These are phyloP conservation scores for Carex kokanica DNA, from an alignment of 176 grass and related monocot species.

Conservation along the genomic window DNA sequence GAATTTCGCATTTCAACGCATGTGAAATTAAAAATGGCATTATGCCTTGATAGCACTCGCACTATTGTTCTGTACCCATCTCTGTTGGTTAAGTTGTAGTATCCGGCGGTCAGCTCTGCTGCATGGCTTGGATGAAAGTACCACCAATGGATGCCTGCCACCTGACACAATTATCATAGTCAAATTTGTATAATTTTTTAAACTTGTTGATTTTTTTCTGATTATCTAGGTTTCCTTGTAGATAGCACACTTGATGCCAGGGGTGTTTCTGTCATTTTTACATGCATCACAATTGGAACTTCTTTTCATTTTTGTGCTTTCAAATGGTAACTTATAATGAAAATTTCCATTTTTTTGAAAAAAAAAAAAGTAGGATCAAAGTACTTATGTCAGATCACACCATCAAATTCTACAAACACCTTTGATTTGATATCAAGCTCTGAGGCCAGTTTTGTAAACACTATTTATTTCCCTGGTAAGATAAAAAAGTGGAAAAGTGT, in stretches of 20 bases:
- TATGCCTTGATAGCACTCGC: slow-evolving; percentile 52
- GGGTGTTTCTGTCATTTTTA: neutral
- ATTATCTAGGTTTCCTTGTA: neutral
- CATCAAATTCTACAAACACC: neutral
- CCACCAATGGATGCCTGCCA: slow-evolving; percentile 87
- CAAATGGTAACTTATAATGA: neutral
- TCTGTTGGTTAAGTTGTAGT: slow-evolving; percentile 59
- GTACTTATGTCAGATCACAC: neutral
- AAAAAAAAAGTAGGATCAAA: neutral
- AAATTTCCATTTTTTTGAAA: neutral
- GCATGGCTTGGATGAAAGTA: slow-evolving; percentile 75
- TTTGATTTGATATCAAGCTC: neutral
- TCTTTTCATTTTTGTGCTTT: neutral
- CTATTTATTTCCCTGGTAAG: neutral
- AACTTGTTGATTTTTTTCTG: neutral
- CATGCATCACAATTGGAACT: neutral
- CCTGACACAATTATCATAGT: slow-evolving; percentile 17
- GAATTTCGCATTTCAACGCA: slow-evolving; percentile 65
- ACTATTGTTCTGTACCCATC: slow-evolving; percentile 59
- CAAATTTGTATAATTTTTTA: neutral
- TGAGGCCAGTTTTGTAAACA: neutral
- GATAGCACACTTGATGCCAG: neutral
- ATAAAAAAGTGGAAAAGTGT: neutral
- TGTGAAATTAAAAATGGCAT: slow-evolving; percentile 73
- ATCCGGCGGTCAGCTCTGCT: slow-evolving; percentile 67